Base-by-base conservation (phyloP, 176 grass and related monocot species). In the Carex littledalei region DNA sequence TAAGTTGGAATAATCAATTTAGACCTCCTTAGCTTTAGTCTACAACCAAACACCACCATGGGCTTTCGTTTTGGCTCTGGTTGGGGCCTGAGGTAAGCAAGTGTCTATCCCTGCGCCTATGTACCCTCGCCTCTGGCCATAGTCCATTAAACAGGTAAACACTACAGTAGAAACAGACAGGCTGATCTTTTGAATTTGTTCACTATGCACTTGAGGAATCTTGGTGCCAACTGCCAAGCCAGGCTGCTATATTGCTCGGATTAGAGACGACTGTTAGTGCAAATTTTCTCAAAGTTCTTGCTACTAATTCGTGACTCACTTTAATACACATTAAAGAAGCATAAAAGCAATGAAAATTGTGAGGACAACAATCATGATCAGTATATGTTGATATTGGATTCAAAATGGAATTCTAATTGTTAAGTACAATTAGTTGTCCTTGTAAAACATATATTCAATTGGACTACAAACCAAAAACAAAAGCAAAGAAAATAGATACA, bases 391-490 rank as follows among this genome's bases (percentile, higher is more conserved):
- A 12, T 72, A 20, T 20, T 78, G 13, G 49, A 78, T 78, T 49
- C 22, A 43, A 78, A 78, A 5, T 56, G 74, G 47, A 78, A 78
- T 55, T 78, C 71, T 76, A 76, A 76, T 76, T 52, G 20, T 14
- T 6, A 29, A 76, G 20, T 76, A 76, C 45, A 78, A 78, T 78
- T 31, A 78, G 74, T 56, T 78, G 74, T 78, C 71, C 71, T 75
- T 75, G 47, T 41, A 53, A 53, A 74, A 75, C 35, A n/a, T 49
- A 75, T 71, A 53, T 75, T 24, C 43, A 26, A 50, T 76, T 53
- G 74, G 24, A 57, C 74, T 57, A 32, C 22, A 56, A 57, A 57
- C 14, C 13, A 55, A 78, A 78, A 57, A 78, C 6, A 55, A 77
- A 77, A 78, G 12, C 1, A 32, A 78, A 55, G 20, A 77, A 32